Conservation (phyloP, 2,329 filamentous ascomycete species). For the Nakataea oryzae region DNA sequence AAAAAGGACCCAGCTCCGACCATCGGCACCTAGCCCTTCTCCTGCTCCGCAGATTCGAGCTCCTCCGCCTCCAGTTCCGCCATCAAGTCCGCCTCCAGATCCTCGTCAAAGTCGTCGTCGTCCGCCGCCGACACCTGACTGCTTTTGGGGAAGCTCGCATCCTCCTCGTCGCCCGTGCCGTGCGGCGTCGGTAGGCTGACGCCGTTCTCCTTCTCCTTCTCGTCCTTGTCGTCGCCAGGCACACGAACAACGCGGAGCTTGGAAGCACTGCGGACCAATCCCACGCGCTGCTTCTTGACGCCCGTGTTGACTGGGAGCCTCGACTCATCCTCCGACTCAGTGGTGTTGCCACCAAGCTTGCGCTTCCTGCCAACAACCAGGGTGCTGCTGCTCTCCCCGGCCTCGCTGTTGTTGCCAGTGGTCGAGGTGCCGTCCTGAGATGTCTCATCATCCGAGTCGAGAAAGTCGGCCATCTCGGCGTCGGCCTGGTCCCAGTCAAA, state of each 20-base stretch:
- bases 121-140: conserved; percentile 22
- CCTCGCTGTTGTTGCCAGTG: conserved; percentile 15
- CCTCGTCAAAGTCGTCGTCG: conserved; percentile 30
- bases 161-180: conserved; percentile 30
- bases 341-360: conserved; percentile 2
- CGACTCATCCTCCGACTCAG: neutral
- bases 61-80: conserved; percentile 43
- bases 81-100: conserved; percentile 53
- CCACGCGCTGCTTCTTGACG: conserved; percentile 21
- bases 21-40: conserved; percentile 7
- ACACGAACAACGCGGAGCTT: conserved; percentile 34
- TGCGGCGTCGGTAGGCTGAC: conserved; percentile 29
- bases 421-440: conserved; percentile 22
- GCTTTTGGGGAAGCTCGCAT: conserved; percentile 16
- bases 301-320: conserved; percentile 15
- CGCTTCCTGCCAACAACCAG: conserved; percentile 3
- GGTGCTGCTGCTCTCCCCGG: conserved; percentile 11
- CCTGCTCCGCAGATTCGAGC: conserved; percentile 9
- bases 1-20: neutral
- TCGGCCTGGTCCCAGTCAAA: conserved; percentile 56
- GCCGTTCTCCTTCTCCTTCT: conserved; percentile 19
- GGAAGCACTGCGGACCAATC: conserved; percentile 29
- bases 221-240: conserved; percentile 21
- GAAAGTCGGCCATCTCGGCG: conserved; percentile 66
- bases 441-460: conserved; percentile 25